Conservation (phyloP, 768 basidiomycete species). For the Tephrocybe sp. region DNA sequence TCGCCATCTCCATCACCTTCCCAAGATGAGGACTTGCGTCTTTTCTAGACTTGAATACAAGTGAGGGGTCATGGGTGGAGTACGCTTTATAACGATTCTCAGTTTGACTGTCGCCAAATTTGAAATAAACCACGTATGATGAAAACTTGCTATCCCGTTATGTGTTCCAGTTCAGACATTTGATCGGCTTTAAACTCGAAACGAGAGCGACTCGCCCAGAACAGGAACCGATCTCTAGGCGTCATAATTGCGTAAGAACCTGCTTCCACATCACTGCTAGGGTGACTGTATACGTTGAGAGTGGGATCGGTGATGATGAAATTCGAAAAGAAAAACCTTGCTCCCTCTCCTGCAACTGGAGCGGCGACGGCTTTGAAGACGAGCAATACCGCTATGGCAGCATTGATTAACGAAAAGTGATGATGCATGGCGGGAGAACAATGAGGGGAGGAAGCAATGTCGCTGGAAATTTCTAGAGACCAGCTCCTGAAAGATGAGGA, state of each 20-base stretch:
- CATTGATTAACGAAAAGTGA: no score
- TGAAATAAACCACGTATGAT: conserved; percentile 2
- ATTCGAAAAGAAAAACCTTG: no score
- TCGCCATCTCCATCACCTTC: neutral
- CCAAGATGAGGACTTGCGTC: neutral
- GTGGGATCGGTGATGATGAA: no score
- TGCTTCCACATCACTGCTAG: no score
- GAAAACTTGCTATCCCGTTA: neutral
- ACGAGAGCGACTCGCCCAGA: neutral
- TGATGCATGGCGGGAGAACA: no score
- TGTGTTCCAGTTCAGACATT: neutral
- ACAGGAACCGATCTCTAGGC: neutral
- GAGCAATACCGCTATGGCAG: no score
- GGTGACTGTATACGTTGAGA: no score
- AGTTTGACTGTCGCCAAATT: neutral
- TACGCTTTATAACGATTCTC: neutral
- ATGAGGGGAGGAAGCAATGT: no score
- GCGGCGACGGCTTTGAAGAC: no score
- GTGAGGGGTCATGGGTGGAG: neutral
- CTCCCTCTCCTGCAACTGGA: no score
- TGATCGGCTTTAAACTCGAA: neutral
- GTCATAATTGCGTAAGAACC: neutral
- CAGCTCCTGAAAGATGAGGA: no score
- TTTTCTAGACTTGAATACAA: neutral
- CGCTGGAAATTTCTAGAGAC: no score